Evolutionary conservation across 2,329 filamentous ascomycete species (phyloP).

Genomic region (Trichoderma koningiopsis): DNA sequence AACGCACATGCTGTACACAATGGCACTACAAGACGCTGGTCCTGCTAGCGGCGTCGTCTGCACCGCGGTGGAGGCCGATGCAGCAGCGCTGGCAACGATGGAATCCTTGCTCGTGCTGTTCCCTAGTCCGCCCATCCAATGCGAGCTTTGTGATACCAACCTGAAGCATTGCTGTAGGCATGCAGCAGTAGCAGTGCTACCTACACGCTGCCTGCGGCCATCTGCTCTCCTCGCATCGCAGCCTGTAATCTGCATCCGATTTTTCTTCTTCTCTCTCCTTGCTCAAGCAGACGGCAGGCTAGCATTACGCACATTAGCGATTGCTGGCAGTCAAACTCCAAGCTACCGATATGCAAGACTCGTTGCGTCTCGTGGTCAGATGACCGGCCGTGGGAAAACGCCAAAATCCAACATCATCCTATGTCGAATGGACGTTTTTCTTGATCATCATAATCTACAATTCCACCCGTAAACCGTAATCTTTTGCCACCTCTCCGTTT

Average conservation of each 20-base stretch:
- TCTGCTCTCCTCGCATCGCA: conserved; percentile 5
- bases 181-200: background rate
- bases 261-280: background rate
- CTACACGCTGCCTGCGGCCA: background rate
- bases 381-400: conserved; percentile 21
- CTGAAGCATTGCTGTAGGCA: background rate
- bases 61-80: conserved; percentile 22
- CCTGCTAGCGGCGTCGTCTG: conserved; percentile 19
- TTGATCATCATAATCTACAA: background rate
- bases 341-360: conserved; percentile 21
- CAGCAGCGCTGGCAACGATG: conserved; percentile 23
- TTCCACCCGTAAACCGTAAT: background rate
- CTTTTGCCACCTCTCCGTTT: background rate
- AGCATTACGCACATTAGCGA: background rate
- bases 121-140: conserved; percentile 9
- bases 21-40: conserved; percentile 19
- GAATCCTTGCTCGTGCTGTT: conserved; percentile 16
- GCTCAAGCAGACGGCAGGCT: background rate
- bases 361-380: conserved; percentile 21
- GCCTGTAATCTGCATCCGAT: conserved; percentile 15
- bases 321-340: conserved; percentile 13
- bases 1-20: conserved; percentile 19
- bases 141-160: background rate
- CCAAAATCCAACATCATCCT: conserved; percentile 24
- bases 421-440: background rate